Percentiles rank a stretch among this genome's conserved stretches.
Evolutionary conservation across 768 basidiomycete genomes (phyloP).

Genomic region (Lactarius hengduanensis): DNA sequence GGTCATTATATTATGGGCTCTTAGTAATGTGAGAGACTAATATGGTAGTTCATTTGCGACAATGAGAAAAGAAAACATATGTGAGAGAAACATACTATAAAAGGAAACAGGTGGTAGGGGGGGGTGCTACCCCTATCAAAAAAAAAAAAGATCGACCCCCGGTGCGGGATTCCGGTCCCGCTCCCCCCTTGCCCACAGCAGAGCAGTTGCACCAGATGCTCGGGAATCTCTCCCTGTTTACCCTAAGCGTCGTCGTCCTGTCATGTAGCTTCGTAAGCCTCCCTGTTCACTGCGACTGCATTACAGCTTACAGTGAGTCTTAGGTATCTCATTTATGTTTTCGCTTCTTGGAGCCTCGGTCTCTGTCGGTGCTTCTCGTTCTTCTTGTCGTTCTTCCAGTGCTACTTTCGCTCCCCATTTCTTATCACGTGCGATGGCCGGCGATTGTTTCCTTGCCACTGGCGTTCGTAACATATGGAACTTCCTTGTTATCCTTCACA

Average conservation of each 20-base stretch:
- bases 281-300: neutral
- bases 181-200: too few species aligned
- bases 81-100: too few species aligned
- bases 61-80: too few species aligned
- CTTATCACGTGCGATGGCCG: neutral
- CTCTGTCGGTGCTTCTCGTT: neutral
- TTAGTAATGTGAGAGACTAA: too few species aligned
- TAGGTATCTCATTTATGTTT: neutral
- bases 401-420: neutral
- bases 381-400: neutral
- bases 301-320: neutral
- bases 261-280: neutral
- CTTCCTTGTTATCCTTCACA: conserved; percentile 22
- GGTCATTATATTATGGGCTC: too few species aligned
- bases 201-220: neutral
- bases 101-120: too few species aligned
- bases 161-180: too few species aligned
- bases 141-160: too few species aligned
- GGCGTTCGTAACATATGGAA: neutral
- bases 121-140: too few species aligned
- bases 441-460: neutral
- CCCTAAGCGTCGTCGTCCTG: neutral
- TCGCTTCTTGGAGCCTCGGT: neutral
- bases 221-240: neutral
- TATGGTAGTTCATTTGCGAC: too few species aligned